phyloP scores from a whole-genome alignment of 306 rosid species.

The Oemleria cerasiformis region DNA sequence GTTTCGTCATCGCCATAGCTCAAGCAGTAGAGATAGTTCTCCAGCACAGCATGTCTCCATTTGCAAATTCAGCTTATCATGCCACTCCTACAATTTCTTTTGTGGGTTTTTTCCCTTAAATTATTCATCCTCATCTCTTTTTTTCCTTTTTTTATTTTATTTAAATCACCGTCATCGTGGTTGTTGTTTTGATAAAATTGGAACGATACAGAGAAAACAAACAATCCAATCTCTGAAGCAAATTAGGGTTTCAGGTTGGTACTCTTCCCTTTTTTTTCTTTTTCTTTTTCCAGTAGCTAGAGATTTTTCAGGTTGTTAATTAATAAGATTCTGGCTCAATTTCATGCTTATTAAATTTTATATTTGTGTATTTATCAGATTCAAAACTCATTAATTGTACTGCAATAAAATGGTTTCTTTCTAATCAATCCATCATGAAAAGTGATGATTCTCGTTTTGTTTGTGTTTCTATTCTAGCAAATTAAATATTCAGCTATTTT shows the following conservation, averaged over 20 bases:
- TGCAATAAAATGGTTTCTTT: too few relatives aligned
- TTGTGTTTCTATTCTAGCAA: too few relatives aligned
- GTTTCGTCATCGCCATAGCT: conserved; percentile 63
- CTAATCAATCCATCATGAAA: too few relatives aligned
- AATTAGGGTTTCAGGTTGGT: too few relatives aligned
- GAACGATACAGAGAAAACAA: too few relatives aligned
- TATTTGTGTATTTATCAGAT: background rate
- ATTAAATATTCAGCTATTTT: too few relatives aligned
- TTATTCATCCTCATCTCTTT: background rate
- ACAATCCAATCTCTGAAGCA: too few relatives aligned
- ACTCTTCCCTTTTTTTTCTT: too few relatives aligned
- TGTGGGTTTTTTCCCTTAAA: conserved; percentile 55
- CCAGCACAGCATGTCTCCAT: conserved; percentile 39
- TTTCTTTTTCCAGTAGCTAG: background rate
- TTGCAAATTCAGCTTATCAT: background rate
- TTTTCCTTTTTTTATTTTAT: background rate
- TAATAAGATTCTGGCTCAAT: background rate
- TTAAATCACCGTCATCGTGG: too few relatives aligned
- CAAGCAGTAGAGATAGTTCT: conserved; percentile 53
- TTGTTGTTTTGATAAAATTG: background rate
- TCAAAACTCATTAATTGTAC: too few relatives aligned
- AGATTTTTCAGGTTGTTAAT: background rate
- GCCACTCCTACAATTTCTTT: conserved; percentile 38
- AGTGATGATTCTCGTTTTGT: too few relatives aligned
- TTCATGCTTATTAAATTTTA: background rate